Evolutionary conservation across 2,329 filamentous ascomycete genomes (phyloP), one percentile per base, ranked within the genome.

Genomic region (Trichophyton simii): DNA sequence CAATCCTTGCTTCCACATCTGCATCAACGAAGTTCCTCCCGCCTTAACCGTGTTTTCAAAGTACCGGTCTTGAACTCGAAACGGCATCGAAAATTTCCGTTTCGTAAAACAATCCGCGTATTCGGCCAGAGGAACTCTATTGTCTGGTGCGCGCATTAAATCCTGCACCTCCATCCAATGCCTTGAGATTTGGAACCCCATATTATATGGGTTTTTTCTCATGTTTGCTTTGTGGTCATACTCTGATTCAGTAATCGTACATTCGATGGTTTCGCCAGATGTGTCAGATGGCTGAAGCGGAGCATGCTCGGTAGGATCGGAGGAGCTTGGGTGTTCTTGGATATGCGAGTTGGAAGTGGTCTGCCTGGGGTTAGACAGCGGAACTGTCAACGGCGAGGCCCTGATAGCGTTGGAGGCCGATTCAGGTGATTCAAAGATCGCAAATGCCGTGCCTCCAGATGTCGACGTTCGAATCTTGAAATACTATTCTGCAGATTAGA

Each of bases 341-440:
- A 22, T n/a, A 11, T 31, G 6, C 6, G 28, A 31, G 28, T 31
- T 31, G 28, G 31, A 36, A 4, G 3, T 46, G 42, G n/a, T 38
- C 31, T n/a, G 22, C 13, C 8, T 44, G 4, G 11, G 58, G 20
- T 58, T 31, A 3, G 61, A 65, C n/a, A 69, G 60, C 18, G 65
- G 58, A 54, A 73, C 63, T 0, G 52, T 67, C 1, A 73, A 58
- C 0, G 72, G 72, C 0, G 73, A 74, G 2, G 73, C 66, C 8
- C 67, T 64, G 58, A 73, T 65, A 11, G 73, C 73, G 46, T 66
- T 64, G 2, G 67, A 59, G 2, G 73, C 74, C 34, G 73, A 67
- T n/a, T 71, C 65, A n/a, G 66, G 34, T 11, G 69, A 68, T 36
- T 73, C 73, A 63, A 73, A 76, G 52, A 75, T 74, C 4, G 71